Conservation (phyloP, 78 protist genomes). For the Protostelium mycophagum region DNA sequence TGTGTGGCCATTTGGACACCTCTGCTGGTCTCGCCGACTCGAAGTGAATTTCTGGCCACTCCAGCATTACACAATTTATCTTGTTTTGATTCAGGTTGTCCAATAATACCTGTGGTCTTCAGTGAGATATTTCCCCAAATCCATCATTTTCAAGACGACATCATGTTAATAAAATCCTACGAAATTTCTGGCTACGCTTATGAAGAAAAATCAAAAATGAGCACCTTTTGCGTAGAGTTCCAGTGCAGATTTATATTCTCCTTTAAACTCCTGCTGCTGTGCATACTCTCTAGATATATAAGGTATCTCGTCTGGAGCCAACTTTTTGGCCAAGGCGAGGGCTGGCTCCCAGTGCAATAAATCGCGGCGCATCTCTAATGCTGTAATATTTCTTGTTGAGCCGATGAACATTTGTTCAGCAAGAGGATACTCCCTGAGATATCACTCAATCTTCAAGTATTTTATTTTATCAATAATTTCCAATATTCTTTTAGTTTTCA, state of each 20-base stretch:
- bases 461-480: no score
- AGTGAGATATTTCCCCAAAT: no score
- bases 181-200: no score
- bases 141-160: no score
- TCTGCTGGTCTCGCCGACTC: slow-evolving; percentile 24
- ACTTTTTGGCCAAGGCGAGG: slow-evolving; percentile 54
- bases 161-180: no score
- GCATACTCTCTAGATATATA: slow-evolving; percentile 54
- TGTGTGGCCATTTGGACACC: slow-evolving; percentile 4
- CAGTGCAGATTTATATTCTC: slow-evolving; percentile 41
- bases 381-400: slow-evolving; percentile 32
- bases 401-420: slow-evolving; percentile 65
- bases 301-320: slow-evolving; percentile 60
- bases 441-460: no score
- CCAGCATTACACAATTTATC: slow-evolving; percentile 34
- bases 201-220: no score
- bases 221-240: slow-evolving; percentile 1
- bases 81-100: not conserved
- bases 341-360: slow-evolving; percentile 80
- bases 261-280: slow-evolving; percentile 67
- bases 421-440: slow-evolving; percentile 21
- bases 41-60: slow-evolving; percentile 32
- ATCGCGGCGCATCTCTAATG: slow-evolving; percentile 79
- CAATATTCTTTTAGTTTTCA: no score
- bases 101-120: no score